Percentiles rank a stretch among this genome's conserved stretches.
phyloP scores from a whole-genome alignment of 306 rosid species.

The Mucuna pruriens region DNA sequence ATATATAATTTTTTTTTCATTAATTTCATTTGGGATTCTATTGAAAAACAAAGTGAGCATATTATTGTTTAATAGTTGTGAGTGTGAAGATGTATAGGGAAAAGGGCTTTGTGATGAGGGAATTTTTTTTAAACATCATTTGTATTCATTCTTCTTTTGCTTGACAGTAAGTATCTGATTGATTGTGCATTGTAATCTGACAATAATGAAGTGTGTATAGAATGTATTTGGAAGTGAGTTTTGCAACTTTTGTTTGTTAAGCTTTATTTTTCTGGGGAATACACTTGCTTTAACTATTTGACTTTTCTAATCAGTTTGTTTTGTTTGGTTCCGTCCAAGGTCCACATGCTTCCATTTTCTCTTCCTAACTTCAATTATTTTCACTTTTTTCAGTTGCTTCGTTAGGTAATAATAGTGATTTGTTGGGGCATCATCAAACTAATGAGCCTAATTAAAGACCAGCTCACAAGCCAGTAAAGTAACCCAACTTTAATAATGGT shows the following conservation, averaged over 20 bases:
- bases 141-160: slow-evolving; percentile 13
- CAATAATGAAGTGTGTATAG: slow-evolving; percentile 13
- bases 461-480: not conserved
- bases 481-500: not conserved
- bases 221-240: not conserved
- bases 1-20: not conserved
- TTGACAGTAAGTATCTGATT: not conserved
- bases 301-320: not conserved
- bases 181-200: slow-evolving; percentile 8
- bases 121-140: not conserved
- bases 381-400: slow-evolving; percentile 1
- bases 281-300: not conserved
- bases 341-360: not conserved
- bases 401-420: not conserved
- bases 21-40: slow-evolving; percentile 2
- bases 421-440: not conserved
- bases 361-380: not conserved
- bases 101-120: not conserved
- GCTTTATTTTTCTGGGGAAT: not conserved
- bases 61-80: not conserved
- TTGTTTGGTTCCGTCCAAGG: not conserved
- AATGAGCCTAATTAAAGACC: not conserved
- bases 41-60: slow-evolving; percentile 13
- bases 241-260: too few relatives aligned
- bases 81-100: slow-evolving; percentile 25